Base-by-base conservation (phyloP, 2,329 filamentous ascomycete genomes). In the Paracoccidioides lutzii region DNA sequence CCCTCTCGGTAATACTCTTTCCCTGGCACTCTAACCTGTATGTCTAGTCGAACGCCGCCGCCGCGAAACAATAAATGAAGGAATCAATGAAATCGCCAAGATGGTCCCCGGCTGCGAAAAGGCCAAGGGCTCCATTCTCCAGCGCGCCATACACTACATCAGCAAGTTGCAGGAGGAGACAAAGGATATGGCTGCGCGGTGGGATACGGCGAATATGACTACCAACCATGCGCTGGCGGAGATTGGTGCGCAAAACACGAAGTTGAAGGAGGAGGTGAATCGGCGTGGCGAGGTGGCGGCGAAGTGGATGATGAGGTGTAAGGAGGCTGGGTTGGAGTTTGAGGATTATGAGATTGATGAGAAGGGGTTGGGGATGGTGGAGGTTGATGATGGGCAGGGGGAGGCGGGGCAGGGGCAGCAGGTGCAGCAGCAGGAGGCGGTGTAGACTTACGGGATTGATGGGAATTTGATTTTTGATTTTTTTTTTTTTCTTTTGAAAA, bases 81-180 rank as follows among this genome's bases (percentile, higher is more conserved):
- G 93, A 52, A 98, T 98, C 64, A 97, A 96, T 67, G 93, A 97
- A 71, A 81, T 98, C 35, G 88, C 91, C 62, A 97, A 96, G 75
- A 95, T 98, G 62, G 93, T 98, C 0, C 93, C 93, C 0, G 90
- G 90, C 12, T 96, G 91, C 66, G 93, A 98, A 73, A 98, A 97
- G 78, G 97, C 98, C 77, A 98, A 98, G 73, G 93, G 93, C 0
- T 94, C 90, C 2, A 97, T 98, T 61, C 77, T 98, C 41, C 88
- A 94, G 68, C 88, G 91, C 38, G 90, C 93, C 0, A 91, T 96
- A 8, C 84, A 89, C 60, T 97, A 95, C 75, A 97, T 98, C 68
- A 87, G 84, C 9, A 90, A 96, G 67, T 80, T 98, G 14, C 70
- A 75, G 46, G 71, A 73, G 32, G 74, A 76, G 44, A 72, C 72